phyloP scores from a whole-genome alignment of 1,284 basidiomycete genomes.

The Ustilago esculenta region DNA sequence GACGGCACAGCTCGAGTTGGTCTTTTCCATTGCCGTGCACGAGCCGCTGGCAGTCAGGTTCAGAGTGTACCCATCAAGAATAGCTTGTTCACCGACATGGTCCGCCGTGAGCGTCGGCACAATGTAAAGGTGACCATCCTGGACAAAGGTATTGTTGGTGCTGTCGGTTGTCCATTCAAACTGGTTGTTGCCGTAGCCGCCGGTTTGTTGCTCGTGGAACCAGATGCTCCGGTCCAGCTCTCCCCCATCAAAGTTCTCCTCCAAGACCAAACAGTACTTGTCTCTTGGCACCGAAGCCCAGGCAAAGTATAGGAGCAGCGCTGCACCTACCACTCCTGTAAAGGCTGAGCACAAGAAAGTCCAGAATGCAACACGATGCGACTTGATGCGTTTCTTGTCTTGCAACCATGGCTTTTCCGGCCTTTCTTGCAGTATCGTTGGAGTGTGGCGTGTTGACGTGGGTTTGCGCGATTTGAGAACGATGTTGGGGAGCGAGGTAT shows the following conservation, averaged over 20 bases:
- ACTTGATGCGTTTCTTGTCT: constrained; percentile 16
- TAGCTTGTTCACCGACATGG: constrained; percentile 73
- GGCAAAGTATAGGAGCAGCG: constrained; percentile 21
- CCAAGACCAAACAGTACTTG: constrained; percentile 74
- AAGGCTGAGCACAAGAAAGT: constrained; percentile 14
- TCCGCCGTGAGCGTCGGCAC: constrained; percentile 84
- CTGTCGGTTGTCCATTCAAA: constrained; percentile 86
- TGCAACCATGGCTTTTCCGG: constrained; percentile 40
- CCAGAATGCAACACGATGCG: constrained; percentile 39
- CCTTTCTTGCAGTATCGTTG: neutral
- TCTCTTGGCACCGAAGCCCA: constrained; percentile 21
- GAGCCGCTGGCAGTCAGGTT: constrained; percentile 78
- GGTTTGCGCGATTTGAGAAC: constrained; percentile 19
- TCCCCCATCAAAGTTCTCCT: constrained; percentile 80
- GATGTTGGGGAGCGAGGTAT: constrained; percentile 3
- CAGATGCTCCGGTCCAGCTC: constrained; percentile 73
- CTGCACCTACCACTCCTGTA: constrained; percentile 23
- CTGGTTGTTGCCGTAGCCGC: constrained; percentile 85
- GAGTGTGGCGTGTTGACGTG: constrained; percentile 1
- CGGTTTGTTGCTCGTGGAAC: constrained; percentile 80
- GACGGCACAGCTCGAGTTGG: constrained; percentile 68
- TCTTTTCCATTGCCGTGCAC: constrained; percentile 74
- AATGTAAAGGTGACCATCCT: constrained; percentile 80
- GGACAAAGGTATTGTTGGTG: constrained; percentile 79
- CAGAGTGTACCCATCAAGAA: constrained; percentile 78